Conservation (phyloP, 352 stramenopile species). For the Phytophthora syringae region DNA sequence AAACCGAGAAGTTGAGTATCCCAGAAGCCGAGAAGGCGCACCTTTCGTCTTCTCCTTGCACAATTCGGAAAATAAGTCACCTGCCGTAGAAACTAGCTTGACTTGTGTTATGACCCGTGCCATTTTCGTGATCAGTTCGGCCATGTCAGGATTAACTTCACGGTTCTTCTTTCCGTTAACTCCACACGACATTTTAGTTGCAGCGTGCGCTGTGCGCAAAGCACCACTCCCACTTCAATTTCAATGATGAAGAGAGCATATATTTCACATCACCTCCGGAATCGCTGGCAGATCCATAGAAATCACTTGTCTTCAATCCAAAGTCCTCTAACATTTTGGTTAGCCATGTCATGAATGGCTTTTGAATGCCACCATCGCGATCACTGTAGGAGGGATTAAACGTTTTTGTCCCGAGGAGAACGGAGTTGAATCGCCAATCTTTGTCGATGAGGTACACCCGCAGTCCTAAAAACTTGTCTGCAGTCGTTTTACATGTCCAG, state of each 20-base stretch:
- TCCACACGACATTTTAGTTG: conserved; percentile 33
- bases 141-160: conserved; percentile 25
- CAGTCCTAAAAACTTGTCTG: conserved; percentile 25
- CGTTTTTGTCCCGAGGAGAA: conserved; percentile 5
- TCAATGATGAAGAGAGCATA: conserved; percentile 18
- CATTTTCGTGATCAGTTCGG: conserved; percentile 21
- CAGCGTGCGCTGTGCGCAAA: conserved; percentile 16
- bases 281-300: conserved; percentile 30
- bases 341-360: conserved; percentile 24
- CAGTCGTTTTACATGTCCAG: conserved; percentile 11
- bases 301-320: conserved; percentile 6
- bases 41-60: background rate
- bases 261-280: conserved; percentile 21
- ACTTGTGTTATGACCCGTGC: conserved; percentile 21
- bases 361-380: conserved; percentile 16
- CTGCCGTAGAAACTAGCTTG: conserved; percentile 10
- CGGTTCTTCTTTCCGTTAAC: conserved; percentile 11
- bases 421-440: conserved; percentile 3
- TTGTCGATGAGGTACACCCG: conserved; percentile 30
- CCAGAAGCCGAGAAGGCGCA: too few species aligned
- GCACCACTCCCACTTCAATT: conserved; percentile 27
- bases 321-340: conserved; percentile 27
- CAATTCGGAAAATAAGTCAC: conserved; percentile 16
- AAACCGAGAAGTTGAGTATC: too few species aligned
- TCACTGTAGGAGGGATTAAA: conserved; percentile 16